Conservation (phyloP, 2,329 filamentous ascomycete genomes). For the Didymosphaeria variabile region DNA sequence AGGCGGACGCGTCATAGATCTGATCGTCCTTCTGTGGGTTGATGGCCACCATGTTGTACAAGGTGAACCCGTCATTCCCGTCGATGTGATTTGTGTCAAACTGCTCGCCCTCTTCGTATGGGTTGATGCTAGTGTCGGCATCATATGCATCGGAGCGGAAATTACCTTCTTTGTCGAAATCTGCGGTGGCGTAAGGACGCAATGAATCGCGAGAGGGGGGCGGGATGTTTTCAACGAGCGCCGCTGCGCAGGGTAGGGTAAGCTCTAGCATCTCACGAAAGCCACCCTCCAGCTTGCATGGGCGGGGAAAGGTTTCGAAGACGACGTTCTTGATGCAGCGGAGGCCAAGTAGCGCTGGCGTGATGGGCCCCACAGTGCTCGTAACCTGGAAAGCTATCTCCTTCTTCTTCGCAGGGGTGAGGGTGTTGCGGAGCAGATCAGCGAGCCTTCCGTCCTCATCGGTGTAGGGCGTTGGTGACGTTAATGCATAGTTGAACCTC, state of each 20-base stretch:
- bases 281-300: slow-evolving; percentile 15
- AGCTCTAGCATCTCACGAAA: not conserved
- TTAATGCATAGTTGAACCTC: slow-evolving; percentile 19
- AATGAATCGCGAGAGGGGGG: not conserved
- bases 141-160: too few relatives aligned
- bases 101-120: too few relatives aligned
- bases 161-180: too few relatives aligned
- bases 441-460: not conserved
- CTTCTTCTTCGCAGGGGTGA: slow-evolving; percentile 13
- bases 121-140: too few relatives aligned
- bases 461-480: slow-evolving; percentile 14
- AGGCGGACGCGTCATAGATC: not conserved
- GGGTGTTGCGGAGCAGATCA: slow-evolving; percentile 3
- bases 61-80: too few relatives aligned
- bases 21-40: not conserved
- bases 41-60: too few relatives aligned
- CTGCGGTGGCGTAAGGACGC: too few relatives aligned
- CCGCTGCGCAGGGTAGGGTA: not conserved
- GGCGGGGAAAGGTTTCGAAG: slow-evolving; percentile 14
- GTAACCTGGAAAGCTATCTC: slow-evolving; percentile 17
- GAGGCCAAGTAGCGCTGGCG: slow-evolving; percentile 28
- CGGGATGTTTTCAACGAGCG: not conserved
- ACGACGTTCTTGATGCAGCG: slow-evolving; percentile 24
- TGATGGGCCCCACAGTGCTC: slow-evolving; percentile 21
- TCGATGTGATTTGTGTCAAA: too few relatives aligned